phyloP scores from a whole-genome alignment of 352 stramenopile species.

The Globisporangium sylvaticum region DNA sequence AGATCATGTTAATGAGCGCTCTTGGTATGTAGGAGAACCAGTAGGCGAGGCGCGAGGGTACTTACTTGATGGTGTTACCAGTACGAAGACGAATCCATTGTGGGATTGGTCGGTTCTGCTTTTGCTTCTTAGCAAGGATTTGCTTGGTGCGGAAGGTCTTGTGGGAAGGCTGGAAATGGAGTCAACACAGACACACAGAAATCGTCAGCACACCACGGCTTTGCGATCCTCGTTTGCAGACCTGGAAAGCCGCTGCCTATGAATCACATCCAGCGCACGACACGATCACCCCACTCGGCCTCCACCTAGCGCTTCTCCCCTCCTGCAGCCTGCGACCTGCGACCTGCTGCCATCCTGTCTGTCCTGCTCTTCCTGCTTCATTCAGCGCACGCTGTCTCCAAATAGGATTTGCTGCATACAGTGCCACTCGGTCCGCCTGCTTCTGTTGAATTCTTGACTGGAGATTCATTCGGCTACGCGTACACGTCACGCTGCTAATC shows the following conservation, averaged over 20 bases:
- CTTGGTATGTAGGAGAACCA: too few species aligned
- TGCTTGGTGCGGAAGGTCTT: constrained; percentile 99
- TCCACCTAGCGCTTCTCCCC: not conserved
- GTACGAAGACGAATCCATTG: constrained; percentile 99
- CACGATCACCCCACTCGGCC: not conserved
- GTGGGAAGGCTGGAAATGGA: constrained; percentile 92
- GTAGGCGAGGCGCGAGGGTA: too few species aligned
- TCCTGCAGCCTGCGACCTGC: not conserved
- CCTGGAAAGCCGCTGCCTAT: not conserved
- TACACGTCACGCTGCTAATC: not conserved
- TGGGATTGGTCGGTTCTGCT: constrained; percentile 99
- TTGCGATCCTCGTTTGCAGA: not conserved
- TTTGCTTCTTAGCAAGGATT: constrained; percentile 99
- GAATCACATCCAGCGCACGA: not conserved
- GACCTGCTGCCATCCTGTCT: not conserved
- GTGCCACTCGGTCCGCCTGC: not conserved
- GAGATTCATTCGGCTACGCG: too few species aligned
- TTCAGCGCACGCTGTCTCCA: not conserved
- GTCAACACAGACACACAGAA: constrained; percentile 3
- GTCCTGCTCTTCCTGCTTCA: not conserved
- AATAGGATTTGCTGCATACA: not conserved
- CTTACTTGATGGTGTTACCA: constrained; percentile 97
- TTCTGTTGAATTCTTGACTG: not conserved
- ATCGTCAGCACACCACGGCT: not conserved
- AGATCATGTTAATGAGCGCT: not conserved